Evolutionary conservation across 2,329 filamentous ascomycete species (phyloP).

Genomic region (Claviceps arundinis): DNA sequence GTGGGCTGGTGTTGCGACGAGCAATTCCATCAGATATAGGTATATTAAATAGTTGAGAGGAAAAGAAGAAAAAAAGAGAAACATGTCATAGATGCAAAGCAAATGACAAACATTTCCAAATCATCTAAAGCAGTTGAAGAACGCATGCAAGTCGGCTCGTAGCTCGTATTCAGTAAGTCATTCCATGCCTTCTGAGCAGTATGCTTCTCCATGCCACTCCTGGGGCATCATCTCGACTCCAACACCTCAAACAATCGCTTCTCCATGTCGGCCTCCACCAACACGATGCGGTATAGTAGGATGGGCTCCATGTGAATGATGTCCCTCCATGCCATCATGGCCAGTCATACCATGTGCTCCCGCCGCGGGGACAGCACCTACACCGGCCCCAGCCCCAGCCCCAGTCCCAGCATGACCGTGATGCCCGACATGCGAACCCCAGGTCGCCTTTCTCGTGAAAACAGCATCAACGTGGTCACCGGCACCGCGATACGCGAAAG

Average conservation of each 20-base stretch:
- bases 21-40: no score
- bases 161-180: no score
- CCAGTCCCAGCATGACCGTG: background rate
- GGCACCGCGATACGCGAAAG: conserved; percentile 4
- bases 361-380: background rate
- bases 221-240: no score
- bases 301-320: background rate
- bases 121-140: no score
- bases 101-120: no score
- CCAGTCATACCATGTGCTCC: background rate
- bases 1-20: no score
- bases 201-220: no score
- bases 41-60: background rate
- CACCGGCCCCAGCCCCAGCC: background rate
- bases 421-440: conserved; percentile 3
- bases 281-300: background rate
- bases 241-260: conserved; percentile 1
- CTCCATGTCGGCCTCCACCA: background rate
- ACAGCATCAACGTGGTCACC: conserved; percentile 3
- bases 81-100: background rate
- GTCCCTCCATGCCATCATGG: background rate
- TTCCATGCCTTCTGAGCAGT: no score
- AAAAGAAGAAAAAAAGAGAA: background rate
- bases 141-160: no score
- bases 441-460: conserved; percentile 5